phyloP scores from a whole-genome alignment of 306 rosid genomes.

The Trifolium pratense region DNA sequence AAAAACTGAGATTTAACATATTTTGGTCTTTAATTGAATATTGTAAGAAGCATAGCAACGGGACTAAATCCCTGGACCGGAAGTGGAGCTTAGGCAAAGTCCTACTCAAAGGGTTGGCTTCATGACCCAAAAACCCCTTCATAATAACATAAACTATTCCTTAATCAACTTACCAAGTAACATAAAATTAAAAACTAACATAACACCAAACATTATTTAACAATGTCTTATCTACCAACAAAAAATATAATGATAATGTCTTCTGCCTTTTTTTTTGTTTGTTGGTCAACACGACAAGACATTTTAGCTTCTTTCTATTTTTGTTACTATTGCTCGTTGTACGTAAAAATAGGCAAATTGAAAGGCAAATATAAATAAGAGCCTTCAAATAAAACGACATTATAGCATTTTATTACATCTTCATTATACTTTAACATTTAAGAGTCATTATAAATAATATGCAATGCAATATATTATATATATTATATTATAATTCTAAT shows the following conservation, averaged over 20 bases:
- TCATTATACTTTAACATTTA: background rate
- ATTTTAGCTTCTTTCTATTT: background rate
- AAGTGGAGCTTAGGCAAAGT: background rate
- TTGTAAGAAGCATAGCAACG: no score
- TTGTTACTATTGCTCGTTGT: background rate
- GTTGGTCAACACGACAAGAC: no score
- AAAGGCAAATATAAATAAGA: conserved; percentile 5
- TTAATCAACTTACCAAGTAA: background rate
- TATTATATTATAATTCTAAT: background rate
- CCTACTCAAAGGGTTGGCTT: background rate
- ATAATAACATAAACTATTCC: background rate
- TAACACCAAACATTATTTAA: background rate
- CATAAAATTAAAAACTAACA: background rate
- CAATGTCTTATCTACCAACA: no score
- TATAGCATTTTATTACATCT: background rate
- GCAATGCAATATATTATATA: no score
- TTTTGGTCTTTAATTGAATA: background rate
- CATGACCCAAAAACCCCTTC: background rate
- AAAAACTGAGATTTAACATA: background rate
- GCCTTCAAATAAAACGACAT: conserved; percentile 24
- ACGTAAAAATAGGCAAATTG: conserved; percentile 17
- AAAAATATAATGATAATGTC: no score
- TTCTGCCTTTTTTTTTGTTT: no score
- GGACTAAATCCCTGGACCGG: background rate
- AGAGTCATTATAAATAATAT: background rate